phyloP scores from a whole-genome alignment of 305 asterid genomes.

The Fraxinus sp. region DNA sequence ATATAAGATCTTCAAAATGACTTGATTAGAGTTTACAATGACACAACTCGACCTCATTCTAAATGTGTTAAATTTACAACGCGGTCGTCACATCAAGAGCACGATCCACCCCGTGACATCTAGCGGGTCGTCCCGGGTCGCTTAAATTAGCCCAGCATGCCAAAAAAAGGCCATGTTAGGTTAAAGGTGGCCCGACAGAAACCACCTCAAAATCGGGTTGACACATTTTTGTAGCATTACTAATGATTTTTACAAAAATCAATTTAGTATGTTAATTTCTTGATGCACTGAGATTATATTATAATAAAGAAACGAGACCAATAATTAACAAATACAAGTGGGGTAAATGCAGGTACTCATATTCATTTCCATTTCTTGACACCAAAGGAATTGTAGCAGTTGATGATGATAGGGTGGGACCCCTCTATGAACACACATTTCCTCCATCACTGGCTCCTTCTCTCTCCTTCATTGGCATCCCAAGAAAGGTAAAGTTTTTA shows the following conservation, averaged over 20 bases:
- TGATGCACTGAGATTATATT: neutral
- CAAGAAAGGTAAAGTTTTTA: slow-evolving; percentile 63
- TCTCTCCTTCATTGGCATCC: slow-evolving; percentile 80
- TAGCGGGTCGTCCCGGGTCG: neutral
- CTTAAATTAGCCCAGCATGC: neutral
- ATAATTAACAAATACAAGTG: slow-evolving; percentile 15
- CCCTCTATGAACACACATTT: slow-evolving; percentile 86
- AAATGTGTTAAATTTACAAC: neutral
- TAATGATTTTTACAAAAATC: neutral
- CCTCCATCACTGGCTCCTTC: slow-evolving; percentile 91
- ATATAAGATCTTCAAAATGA: neutral
- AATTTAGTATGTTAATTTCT: neutral
- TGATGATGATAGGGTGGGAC: slow-evolving; percentile 86
- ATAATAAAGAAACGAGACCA: neutral
- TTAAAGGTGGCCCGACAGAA: neutral
- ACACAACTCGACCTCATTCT: neutral
- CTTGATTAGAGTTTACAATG: neutral
- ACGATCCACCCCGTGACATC: neutral
- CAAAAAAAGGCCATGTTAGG: neutral
- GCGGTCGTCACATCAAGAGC: neutral
- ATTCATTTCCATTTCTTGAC: slow-evolving; percentile 89
- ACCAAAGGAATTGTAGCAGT: slow-evolving; percentile 82
- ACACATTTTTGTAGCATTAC: neutral
- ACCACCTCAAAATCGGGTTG: neutral
- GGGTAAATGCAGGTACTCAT: slow-evolving; percentile 62